These are phyloP conservation scores for Emmonsiellopsis sp. DNA, from an alignment of 2,329 filamentous ascomycete species.

Conservation along the genomic window DNA sequence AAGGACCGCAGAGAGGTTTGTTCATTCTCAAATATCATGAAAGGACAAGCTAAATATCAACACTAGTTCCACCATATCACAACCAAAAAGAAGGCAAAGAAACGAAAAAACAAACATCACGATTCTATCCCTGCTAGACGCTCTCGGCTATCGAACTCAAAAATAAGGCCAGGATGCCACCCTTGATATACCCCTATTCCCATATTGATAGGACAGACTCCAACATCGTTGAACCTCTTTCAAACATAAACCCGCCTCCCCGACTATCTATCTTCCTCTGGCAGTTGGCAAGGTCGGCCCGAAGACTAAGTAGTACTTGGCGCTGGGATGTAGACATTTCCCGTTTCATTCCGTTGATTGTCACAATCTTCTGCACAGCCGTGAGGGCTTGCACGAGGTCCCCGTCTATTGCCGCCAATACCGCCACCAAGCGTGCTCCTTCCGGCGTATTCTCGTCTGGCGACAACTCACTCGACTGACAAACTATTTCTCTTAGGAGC, in stretches of 20 bases:
- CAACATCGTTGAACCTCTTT: slow-evolving; percentile 12
- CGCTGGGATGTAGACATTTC: slow-evolving; percentile 8
- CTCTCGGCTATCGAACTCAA: too few relatives aligned
- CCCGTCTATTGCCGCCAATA: slow-evolving; percentile 26
- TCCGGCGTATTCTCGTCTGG: slow-evolving; percentile 1
- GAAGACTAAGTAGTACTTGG: slow-evolving; percentile 7
- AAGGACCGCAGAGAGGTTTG: too few relatives aligned
- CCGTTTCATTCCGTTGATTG: neutral
- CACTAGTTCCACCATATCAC: too few relatives aligned
- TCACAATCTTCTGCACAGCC: slow-evolving; percentile 22
- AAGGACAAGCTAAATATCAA: too few relatives aligned
- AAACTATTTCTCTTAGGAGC: slow-evolving; percentile 6
- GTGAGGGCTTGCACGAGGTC: slow-evolving; percentile 30
- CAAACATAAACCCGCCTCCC: slow-evolving; percentile 14
- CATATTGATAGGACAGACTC: slow-evolving; percentile 9
- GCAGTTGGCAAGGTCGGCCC: slow-evolving; percentile 6
- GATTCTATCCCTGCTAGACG: too few relatives aligned
- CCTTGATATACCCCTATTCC: neutral
- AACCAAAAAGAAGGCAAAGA: neutral
- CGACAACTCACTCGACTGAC: slow-evolving; percentile 1
- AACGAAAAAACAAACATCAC: neutral
- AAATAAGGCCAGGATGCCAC: neutral
- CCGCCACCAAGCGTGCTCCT: slow-evolving; percentile 1
- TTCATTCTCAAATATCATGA: too few relatives aligned
- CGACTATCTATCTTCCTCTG: slow-evolving; percentile 1